Base-by-base conservation (phyloP, 2,329 filamentous ascomycete genomes). In the Ascochyta pisi region DNA sequence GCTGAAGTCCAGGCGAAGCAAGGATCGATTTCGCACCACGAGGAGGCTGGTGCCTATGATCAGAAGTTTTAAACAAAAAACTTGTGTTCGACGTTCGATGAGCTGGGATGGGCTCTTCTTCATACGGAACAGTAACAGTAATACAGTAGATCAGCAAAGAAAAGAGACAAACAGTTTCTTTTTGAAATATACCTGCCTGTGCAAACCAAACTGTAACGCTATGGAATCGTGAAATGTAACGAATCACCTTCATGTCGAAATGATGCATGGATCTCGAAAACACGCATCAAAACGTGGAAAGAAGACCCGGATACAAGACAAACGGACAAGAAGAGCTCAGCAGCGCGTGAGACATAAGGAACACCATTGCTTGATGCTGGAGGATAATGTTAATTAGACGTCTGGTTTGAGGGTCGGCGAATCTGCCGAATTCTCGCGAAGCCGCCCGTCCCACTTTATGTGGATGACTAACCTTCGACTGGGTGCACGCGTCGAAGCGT, bases 1-100 rank as follows among this genome's bases (percentile, higher is more conserved):
- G 78, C 81, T 50, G 84, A 86, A 69, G 83, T 86, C 41, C 78
- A 81, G 67, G 78, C 81, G 50, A 87, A 88, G 76, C 65, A 69
- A 46, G 68, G 66, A 4, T 68, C 64, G 0, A 39, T 63, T 9
- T 61, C 62, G 0, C 65, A 70, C 27, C 51, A 54, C 3, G 67
- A 71, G 44, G 34, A 19, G n/a, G 15, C 26, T 9, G 29, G 15
- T 24, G 19, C 53, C 10, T 46, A 43, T 16, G 15, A 51, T 19
- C 47, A 50, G 26, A 50, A 50, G 19, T 43, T 43, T 26, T 56
- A 31, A 51, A 19, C 23, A 5, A 16, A 39, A 9, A 8, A 22
- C n/a, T 5, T n/a, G n/a, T 3, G 19, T 9, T 38, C 12, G 4
- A 15, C 19, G 10, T 8, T 13, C 10, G 8, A 4, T n/a, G 8